Evolutionary conservation across 2,329 filamentous ascomycete species (phyloP).

Genomic region (Aureobasidium leucospermi): DNA sequence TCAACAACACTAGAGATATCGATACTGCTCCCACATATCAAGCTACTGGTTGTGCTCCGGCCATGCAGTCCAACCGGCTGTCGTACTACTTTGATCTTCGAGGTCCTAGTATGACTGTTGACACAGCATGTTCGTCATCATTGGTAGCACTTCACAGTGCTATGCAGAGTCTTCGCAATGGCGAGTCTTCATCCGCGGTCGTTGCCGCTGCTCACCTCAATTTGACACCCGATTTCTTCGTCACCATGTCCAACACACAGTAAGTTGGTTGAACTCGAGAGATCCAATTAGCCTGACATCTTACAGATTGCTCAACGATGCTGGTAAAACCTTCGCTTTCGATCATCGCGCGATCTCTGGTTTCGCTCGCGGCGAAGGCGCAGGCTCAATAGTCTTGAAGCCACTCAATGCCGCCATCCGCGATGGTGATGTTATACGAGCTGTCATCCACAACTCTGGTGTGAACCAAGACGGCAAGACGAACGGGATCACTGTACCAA

Average conservation of each 20-base stretch:
- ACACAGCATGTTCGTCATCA: constrained; percentile 41
- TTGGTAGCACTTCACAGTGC: constrained; percentile 31
- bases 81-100: constrained; percentile 33
- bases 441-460: constrained; percentile 30
- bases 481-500: constrained; percentile 35
- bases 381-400: constrained; percentile 46
- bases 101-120: constrained; percentile 37
- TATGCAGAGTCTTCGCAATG: constrained; percentile 23
- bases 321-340: constrained; percentile 3
- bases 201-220: constrained; percentile 23
- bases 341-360: constrained; percentile 24
- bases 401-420: constrained; percentile 34
- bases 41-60: constrained; percentile 21
- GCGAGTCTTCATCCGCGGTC: constrained; percentile 27
- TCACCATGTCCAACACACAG: constrained; percentile 23
- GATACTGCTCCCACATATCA: constrained; percentile 19
- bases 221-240: constrained; percentile 21
- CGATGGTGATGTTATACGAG: constrained; percentile 40
- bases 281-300: neutral
- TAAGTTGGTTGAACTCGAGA: constrained; percentile 19
- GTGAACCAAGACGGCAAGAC: constrained; percentile 34
- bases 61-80: constrained; percentile 32
- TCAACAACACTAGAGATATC: constrained; percentile 20
- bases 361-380: constrained; percentile 47
- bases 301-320: constrained; percentile 18